phyloP scores from a whole-genome alignment of 2,329 filamentous ascomycete species.

The Sporothrix pseudoabietina region DNA sequence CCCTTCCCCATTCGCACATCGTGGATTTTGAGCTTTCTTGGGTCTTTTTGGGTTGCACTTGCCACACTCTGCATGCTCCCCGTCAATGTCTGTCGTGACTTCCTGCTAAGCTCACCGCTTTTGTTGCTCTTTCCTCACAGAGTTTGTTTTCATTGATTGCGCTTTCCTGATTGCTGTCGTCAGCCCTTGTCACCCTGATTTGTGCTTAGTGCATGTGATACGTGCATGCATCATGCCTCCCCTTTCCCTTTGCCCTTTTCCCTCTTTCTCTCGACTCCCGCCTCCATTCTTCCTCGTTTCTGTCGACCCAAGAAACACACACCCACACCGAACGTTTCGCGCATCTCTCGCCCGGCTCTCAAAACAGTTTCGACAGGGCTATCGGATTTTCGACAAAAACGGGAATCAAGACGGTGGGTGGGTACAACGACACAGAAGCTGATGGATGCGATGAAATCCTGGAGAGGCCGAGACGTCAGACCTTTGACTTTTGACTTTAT shows the following conservation, averaged over 20 bases:
- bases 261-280: not conserved
- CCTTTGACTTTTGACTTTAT: too few relatives aligned
- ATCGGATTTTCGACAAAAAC: not conserved
- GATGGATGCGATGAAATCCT: not conserved
- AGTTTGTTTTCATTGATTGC: not conserved
- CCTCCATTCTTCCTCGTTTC: not conserved
- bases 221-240: not conserved
- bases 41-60: not conserved
- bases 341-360: not conserved
- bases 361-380: not conserved
- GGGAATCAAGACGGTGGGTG: not conserved
- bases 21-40: not conserved
- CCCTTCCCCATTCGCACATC: slow-evolving; percentile 22
- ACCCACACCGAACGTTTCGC: not conserved
- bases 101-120: too few relatives aligned
- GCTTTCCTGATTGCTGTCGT: slow-evolving; percentile 7
- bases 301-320: not conserved
- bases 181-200: not conserved
- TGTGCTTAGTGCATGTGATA: slow-evolving; percentile 6
- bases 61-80: not conserved
- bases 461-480: not conserved
- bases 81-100: too few relatives aligned
- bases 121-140: too few relatives aligned
- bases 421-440: not conserved
- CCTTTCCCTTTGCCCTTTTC: not conserved